Evolutionary conservation across 345 rosid species (phyloP), one percentile per base, ranked within the genome.

Genomic region (Eucalyptus rudis): DNA sequence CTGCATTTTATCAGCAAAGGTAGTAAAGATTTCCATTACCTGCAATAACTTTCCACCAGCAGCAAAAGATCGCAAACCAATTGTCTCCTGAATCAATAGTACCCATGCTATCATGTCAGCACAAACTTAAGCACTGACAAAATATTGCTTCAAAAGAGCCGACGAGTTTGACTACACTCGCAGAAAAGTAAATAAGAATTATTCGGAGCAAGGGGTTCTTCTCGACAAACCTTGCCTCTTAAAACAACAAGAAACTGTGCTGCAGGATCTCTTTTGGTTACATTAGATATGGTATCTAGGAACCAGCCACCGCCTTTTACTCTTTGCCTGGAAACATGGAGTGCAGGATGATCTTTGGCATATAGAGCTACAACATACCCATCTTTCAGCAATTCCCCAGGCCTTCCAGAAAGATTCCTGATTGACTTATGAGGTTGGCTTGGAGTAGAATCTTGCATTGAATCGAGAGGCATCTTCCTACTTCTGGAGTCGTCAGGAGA

Each of bases 21-120:
- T 40, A 25, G 29, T 40, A 36, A 76, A 20, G 3, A 29, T 76
- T 11, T 49, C 68, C 87, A 29, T 88, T 94, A 96, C 99, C 99
- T 98, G 99, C 94, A 98, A 89, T 91, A 98, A 93, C 94, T 97
- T 98, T 86, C 99, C 99, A 88, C 99, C 99, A 45, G 99, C 98
- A 94, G 99, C 97, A 94, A 98, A 97, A 88, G 99, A 98, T 25
- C 99, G 96, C 93, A 98, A 87, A 85, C 99, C 99, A 91, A 98
- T 94, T n/a, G 96, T 95, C 85, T 97, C 99, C 99, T 98, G 95
- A 62, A 64, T 84, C 79, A 89, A 86, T 40, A 40, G 29, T 20
- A 76, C 15, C 47, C 15, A 76, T 76, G 29, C 84, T 40, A 76
- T 76, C 84, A 6, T 76, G 84, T 76, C 84, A 76, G 47, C 84